Evolutionary conservation across 306 rosid genomes (phyloP).

Genomic region (Cicer pinnatifidum): DNA sequence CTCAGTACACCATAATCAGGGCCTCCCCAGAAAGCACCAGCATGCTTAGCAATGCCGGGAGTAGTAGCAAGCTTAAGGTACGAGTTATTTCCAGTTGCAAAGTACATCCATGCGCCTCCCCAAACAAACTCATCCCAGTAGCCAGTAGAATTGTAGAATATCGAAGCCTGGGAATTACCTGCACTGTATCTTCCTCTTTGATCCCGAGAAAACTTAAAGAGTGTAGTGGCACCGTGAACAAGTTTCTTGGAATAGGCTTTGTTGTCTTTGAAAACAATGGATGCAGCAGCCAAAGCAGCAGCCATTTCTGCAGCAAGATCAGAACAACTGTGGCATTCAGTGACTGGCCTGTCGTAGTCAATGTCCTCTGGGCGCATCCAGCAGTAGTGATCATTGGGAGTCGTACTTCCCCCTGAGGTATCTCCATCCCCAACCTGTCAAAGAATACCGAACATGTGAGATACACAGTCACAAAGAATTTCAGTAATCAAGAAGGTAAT

Average conservation of each 20-base stretch:
- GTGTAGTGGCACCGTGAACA: constrained; percentile 90
- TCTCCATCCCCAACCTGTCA: constrained; percentile 81
- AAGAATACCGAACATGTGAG: constrained; percentile 30
- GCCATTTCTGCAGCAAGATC: constrained; percentile 99
- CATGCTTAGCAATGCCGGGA: constrained; percentile 88
- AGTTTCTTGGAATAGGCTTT: constrained; percentile 94
- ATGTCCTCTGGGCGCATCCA: constrained; percentile 99
- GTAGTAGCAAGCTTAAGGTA: constrained; percentile 87
- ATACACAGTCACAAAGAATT: background rate
- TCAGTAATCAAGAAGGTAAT: background rate
- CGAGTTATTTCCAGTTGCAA: constrained; percentile 86
- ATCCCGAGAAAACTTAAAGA: constrained; percentile 69
- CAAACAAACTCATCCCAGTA: constrained; percentile 93
- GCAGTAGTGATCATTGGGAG: constrained; percentile 92
- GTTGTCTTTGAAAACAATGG: constrained; percentile 97
- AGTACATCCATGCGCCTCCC: constrained; percentile 99
- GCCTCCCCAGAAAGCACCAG: constrained; percentile 99
- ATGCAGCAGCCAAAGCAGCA: constrained; percentile 90
- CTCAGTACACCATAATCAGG: constrained; percentile 90
- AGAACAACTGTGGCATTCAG: constrained; percentile 61
- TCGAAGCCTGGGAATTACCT: constrained; percentile 66
- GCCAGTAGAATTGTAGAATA: constrained; percentile 78
- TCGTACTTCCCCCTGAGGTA: constrained; percentile 77
- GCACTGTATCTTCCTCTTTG: constrained; percentile 83
- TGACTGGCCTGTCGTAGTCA: constrained; percentile 81